Conservation (phyloP, 2,329 filamentous ascomycete species). For the Fusarium sororula region DNA sequence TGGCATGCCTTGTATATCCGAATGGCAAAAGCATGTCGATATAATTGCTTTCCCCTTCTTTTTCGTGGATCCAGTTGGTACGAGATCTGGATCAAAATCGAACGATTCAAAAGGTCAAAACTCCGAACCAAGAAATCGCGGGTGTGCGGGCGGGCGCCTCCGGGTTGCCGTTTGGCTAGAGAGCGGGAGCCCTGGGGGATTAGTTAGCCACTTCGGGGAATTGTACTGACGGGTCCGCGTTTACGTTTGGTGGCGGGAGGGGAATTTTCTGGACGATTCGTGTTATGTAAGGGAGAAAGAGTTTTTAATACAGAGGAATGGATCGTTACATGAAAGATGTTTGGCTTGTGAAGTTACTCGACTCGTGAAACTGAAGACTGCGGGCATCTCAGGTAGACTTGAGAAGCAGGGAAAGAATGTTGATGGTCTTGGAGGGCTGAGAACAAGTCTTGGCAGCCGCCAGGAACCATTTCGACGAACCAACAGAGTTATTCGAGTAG, state of each 20-base stretch:
- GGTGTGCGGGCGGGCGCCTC: background rate
- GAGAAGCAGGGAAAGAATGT: background rate
- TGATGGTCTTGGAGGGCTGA: background rate
- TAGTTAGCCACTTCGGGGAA: background rate
- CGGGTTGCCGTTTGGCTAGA: background rate
- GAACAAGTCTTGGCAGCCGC: background rate
- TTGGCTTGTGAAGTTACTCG: background rate
- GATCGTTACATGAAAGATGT: background rate
- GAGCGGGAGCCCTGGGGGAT: background rate
- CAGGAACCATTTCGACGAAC: background rate
- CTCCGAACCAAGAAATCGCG: background rate
- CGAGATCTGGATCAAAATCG: background rate
- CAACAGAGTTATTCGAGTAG: background rate
- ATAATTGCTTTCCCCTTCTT: background rate
- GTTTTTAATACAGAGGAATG: background rate
- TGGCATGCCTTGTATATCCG: background rate
- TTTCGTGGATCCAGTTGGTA: background rate
- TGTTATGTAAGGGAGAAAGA: background rate
- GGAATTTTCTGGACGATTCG: background rate
- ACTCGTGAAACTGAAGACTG: background rate
- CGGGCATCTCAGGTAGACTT: background rate
- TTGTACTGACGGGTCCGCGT: background rate
- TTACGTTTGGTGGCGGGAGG: background rate
- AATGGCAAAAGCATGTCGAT: too few species aligned
- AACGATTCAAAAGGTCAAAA: background rate